These are phyloP conservation scores for Phytopythium litorale DNA, from an alignment of 352 stramenopile genomes.

Conservation along the genomic window DNA sequence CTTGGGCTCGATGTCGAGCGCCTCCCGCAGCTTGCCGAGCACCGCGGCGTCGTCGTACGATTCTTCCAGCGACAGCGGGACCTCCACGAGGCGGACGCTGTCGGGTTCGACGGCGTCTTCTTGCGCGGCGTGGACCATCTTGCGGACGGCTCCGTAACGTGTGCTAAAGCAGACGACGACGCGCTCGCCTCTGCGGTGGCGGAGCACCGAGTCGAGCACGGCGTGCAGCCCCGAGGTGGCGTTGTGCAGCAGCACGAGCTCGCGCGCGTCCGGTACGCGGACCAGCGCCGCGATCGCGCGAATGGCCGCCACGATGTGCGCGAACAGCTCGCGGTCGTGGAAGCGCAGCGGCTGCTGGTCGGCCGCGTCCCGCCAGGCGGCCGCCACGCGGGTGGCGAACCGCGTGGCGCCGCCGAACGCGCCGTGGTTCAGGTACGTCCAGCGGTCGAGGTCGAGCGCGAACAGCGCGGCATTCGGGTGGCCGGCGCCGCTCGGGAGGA, in stretches of 20 bases:
- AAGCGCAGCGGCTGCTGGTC: slow-evolving; percentile 91
- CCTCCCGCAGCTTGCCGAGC: slow-evolving; percentile 27
- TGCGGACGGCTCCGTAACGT: slow-evolving; percentile 91
- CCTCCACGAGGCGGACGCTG: slow-evolving; percentile 41
- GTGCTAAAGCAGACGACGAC: slow-evolving; percentile 77
- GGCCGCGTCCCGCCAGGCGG: slow-evolving; percentile 69
- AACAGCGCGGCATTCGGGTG: slow-evolving; percentile 39
- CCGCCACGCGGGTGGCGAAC: slow-evolving; percentile 59
- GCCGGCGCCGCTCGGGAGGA: slow-evolving; percentile 8
- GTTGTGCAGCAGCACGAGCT: slow-evolving; percentile 85
- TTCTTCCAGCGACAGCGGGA: slow-evolving; percentile 58
- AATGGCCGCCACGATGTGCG: slow-evolving; percentile 80
- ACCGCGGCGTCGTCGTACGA: slow-evolving; percentile 57
- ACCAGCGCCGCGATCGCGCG: slow-evolving; percentile 73
- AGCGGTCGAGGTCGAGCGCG: slow-evolving; percentile 49
- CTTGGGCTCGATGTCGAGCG: slow-evolving; percentile 19
- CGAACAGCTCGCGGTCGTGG: slow-evolving; percentile 91
- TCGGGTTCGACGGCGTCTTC: slow-evolving; percentile 6
- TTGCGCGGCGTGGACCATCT: slow-evolving; percentile 72
- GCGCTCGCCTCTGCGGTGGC: slow-evolving; percentile 10
- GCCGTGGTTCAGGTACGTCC: slow-evolving; percentile 95
- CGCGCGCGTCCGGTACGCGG: slow-evolving; percentile 32
- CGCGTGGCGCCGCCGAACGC: slow-evolving; percentile 86
- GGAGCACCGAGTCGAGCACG: slow-evolving; percentile 55
- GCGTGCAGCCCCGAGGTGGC: slow-evolving; percentile 90